These are phyloP conservation scores for Chaetomiaceae sp. DNA, from an alignment of 2,329 filamentous ascomycete genomes.

Conservation along the genomic window DNA sequence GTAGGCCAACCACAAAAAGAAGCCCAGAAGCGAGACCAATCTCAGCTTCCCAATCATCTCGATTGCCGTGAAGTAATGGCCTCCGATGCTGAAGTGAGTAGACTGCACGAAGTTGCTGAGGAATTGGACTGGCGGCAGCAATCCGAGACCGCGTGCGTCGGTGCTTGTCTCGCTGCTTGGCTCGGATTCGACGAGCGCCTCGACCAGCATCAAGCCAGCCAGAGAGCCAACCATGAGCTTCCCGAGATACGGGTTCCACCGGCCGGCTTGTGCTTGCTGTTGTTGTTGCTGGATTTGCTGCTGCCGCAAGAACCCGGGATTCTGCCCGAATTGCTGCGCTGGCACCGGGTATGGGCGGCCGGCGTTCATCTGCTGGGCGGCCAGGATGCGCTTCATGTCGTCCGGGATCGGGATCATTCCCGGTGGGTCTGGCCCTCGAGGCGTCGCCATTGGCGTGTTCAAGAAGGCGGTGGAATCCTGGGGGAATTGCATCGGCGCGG, in stretches of 20 bases:
- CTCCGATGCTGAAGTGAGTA: slow-evolving; percentile 50
- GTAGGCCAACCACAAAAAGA: slow-evolving; percentile 53
- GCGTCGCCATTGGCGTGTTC: slow-evolving; percentile 41
- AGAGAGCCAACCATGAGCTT: slow-evolving; percentile 93
- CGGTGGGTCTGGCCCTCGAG: slow-evolving; percentile 41
- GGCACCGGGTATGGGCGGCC: slow-evolving; percentile 49
- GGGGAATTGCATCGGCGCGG: slow-evolving; percentile 49
- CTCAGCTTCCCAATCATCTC: slow-evolving; percentile 50
- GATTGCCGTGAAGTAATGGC: slow-evolving; percentile 45
- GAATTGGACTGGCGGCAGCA: slow-evolving; percentile 56
- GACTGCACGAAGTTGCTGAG: slow-evolving; percentile 45
- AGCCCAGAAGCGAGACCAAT: slow-evolving; percentile 47
- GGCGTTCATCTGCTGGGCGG: slow-evolving; percentile 49
- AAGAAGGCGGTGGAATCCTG: slow-evolving; percentile 41
- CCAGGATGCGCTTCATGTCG: slow-evolving; percentile 59
- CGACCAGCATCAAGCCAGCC: slow-evolving; percentile 85
- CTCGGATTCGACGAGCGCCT: slow-evolving; percentile 68
- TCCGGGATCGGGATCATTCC: slow-evolving; percentile 65
- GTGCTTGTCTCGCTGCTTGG: slow-evolving; percentile 59
- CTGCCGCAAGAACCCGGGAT: slow-evolving; percentile 47
- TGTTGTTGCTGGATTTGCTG: slow-evolving; percentile 54
- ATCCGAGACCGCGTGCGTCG: slow-evolving; percentile 62
- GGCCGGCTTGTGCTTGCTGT: slow-evolving; percentile 41
- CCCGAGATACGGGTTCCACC: slow-evolving; percentile 58
- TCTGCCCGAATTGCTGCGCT: slow-evolving; percentile 35